These are phyloP conservation scores for Trypanosoma avium DNA, from an alignment of 208 protist species.

Conservation along the genomic window DNA sequence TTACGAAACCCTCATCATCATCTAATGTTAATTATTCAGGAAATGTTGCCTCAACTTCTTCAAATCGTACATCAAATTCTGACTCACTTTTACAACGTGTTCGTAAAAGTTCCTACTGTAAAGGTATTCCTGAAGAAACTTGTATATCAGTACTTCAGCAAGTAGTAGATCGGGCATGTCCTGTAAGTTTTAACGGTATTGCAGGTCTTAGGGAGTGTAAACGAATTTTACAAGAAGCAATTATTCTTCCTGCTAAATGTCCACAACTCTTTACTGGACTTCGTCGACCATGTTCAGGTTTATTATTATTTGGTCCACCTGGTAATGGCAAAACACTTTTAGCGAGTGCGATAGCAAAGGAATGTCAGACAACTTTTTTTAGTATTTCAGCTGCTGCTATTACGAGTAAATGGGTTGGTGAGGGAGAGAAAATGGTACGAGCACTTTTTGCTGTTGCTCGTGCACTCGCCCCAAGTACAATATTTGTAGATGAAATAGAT, in stretches of 20 bases:
- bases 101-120: conserved; percentile 19
- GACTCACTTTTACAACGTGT: conserved; percentile 16
- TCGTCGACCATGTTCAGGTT: conserved; percentile 19
- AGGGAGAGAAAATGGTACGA: conserved; percentile 95
- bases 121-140: conserved; percentile 22
- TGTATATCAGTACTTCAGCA: conserved; percentile 24
- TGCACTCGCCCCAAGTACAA: conserved; percentile 36
- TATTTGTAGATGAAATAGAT: conserved; percentile 96
- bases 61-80: neutral
- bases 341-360: conserved; percentile 89
- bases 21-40: neutral
- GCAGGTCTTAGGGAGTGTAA: conserved; percentile 26
- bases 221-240: conserved; percentile 88
- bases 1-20: neutral
- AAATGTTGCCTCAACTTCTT: neutral
- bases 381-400: conserved; percentile 93
- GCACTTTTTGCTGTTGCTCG: conserved; percentile 88
- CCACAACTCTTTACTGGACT: conserved; percentile 97
- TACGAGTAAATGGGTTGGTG: conserved; percentile 97
- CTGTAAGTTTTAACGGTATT: conserved; percentile 22
- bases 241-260: conserved; percentile 96
- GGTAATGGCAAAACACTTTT: conserved; percentile 40
- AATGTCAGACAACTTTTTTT: conserved; percentile 93
- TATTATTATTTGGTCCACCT: conserved; percentile 26
- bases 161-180: conserved; percentile 25